These are phyloP conservation scores for Neurospora discreta DNA, from an alignment of 495 filamentous ascomycete genomes.

Conservation along the genomic window DNA sequence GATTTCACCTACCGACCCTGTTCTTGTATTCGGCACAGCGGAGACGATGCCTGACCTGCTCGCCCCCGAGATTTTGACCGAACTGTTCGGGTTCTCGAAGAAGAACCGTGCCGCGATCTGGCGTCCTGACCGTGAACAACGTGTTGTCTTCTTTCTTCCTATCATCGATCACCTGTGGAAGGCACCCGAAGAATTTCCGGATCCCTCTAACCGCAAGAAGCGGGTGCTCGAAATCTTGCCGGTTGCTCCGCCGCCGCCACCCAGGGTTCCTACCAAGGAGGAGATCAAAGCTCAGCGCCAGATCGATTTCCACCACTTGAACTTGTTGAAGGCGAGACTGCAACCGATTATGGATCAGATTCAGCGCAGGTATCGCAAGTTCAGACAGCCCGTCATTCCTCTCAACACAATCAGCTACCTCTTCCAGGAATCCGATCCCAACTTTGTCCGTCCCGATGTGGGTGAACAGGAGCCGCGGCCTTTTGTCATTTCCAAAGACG, in stretches of 20 bases:
- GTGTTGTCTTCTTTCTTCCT: conserved; percentile 64
- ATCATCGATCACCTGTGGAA: conserved; percentile 65
- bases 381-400: conserved; percentile 68
- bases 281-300: conserved; percentile 71
- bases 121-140: conserved; percentile 50
- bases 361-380: conserved; percentile 70
- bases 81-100: conserved; percentile 76
- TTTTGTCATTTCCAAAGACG: conserved; percentile 63
- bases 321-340: conserved; percentile 73
- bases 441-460: conserved; percentile 67
- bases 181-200: conserved; percentile 73
- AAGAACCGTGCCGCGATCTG: conserved; percentile 59
- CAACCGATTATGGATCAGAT: conserved; percentile 95
- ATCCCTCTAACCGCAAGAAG: conserved; percentile 73
- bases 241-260: conserved; percentile 58
- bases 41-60: conserved; percentile 50
- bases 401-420: conserved; percentile 63
- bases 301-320: conserved; percentile 67
- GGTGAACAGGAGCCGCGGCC: conserved; percentile 52
- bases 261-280: conserved; percentile 54
- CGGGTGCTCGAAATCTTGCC: conserved; percentile 66
- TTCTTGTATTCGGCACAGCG: conserved; percentile 73
- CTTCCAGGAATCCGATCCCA: conserved; percentile 71
- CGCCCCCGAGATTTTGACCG: conserved; percentile 45
- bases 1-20: conserved; percentile 75